Evolutionary conservation across 164 flowering plant genomes (phyloP).

Genomic region (Stephania cephalantha): DNA sequence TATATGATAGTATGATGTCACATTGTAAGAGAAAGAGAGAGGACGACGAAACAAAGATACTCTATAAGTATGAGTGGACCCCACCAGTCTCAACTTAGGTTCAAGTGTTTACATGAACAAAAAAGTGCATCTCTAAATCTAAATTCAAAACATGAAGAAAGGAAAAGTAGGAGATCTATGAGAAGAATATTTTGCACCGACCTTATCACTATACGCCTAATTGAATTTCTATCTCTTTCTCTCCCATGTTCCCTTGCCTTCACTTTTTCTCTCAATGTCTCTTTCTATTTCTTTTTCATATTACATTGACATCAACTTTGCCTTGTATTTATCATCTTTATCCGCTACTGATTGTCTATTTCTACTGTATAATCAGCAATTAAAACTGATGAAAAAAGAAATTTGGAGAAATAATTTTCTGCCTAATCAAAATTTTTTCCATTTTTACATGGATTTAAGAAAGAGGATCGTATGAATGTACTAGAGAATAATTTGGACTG

Average conservation of each 20-base stretch:
- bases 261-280: background rate
- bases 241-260: conserved; percentile 19
- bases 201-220: conserved; percentile 34
- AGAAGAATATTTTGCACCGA: conserved; percentile 32
- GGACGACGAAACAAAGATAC: conserved; percentile 17
- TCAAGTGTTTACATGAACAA: background rate
- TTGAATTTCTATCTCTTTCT: conserved; percentile 8
- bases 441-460: too few species aligned
- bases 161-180: background rate
- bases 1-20: too few species aligned
- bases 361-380: background rate
- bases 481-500: background rate
- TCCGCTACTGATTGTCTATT: background rate
- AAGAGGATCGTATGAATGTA: background rate
- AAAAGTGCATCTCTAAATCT: background rate
- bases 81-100: conserved; percentile 2
- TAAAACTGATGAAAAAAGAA: background rate
- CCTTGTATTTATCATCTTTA: background rate
- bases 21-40: background rate
- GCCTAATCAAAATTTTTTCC: background rate
- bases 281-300: background rate
- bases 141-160: background rate
- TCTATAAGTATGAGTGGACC: conserved; percentile 8
- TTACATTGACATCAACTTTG: too few species aligned
- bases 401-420: too few species aligned